phyloP scores from a whole-genome alignment of 371 early-diverging fungal species.

The Rhizomucor miehei region DNA sequence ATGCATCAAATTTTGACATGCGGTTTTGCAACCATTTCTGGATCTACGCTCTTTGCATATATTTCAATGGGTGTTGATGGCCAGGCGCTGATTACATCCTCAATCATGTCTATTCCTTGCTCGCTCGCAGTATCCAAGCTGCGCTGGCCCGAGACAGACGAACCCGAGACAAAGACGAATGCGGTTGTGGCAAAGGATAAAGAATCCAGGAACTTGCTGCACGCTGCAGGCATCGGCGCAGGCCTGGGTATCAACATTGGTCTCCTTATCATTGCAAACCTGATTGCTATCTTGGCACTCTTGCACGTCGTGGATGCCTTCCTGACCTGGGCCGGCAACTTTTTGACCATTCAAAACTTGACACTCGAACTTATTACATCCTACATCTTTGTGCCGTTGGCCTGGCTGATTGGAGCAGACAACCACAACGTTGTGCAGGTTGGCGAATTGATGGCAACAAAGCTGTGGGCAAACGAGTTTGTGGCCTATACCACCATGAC shows the following conservation, averaged over 20 bases:
- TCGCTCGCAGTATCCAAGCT: slow-evolving; percentile 81
- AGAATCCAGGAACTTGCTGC: slow-evolving; percentile 66
- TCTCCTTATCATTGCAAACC: slow-evolving; percentile 72
- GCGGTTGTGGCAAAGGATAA: slow-evolving; percentile 50
- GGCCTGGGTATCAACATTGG: slow-evolving; percentile 77
- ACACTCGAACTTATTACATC: slow-evolving; percentile 70
- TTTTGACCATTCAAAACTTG: slow-evolving; percentile 62
- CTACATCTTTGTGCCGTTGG: slow-evolving; percentile 62
- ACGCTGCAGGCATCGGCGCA: slow-evolving; percentile 87
- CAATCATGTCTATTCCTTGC: slow-evolving; percentile 93
- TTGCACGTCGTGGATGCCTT: slow-evolving; percentile 68
- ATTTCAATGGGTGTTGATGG: slow-evolving; percentile 67
- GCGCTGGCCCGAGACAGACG: slow-evolving; percentile 79
- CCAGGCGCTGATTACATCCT: slow-evolving; percentile 73
- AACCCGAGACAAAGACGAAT: slow-evolving; percentile 65
- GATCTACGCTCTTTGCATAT: slow-evolving; percentile 85
- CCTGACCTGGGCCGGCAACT: slow-evolving; percentile 74
- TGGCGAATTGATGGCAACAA: slow-evolving; percentile 80
- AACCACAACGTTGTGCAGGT: slow-evolving; percentile 54
- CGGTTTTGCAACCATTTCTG: slow-evolving; percentile 89
- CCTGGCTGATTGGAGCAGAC: slow-evolving; percentile 85
- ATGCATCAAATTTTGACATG: slow-evolving; percentile 89
- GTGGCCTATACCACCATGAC: slow-evolving; percentile 70
- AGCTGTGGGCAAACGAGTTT: slow-evolving; percentile 91
- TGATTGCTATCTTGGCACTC: slow-evolving; percentile 75